A percentile compares a stretch with the other conserved stretches of the same genome.
Conservation (phyloP, 202 grass and related monocot genomes). For the Schoenoplectus tabernaemontani region DNA sequence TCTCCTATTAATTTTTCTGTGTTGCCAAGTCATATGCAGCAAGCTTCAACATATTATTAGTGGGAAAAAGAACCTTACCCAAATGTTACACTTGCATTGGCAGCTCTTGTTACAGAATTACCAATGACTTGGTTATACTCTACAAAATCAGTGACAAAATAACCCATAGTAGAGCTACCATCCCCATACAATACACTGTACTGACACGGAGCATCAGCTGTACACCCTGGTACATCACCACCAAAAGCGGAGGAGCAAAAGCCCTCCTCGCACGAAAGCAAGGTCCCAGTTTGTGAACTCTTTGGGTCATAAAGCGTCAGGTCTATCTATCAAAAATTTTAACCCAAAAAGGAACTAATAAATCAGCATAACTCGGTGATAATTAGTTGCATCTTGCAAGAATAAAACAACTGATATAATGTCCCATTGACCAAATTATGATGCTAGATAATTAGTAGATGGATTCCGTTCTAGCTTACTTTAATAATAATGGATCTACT, state of each 20-base stretch:
- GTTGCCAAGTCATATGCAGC: neutral
- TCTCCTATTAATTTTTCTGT: neutral
- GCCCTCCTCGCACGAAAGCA: slow-evolving; percentile 45
- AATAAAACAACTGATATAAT: neutral
- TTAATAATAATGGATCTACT: neutral
- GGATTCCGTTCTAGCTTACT: neutral
- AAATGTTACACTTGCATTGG: slow-evolving; percentile 66
- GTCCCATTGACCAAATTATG: too few species aligned
- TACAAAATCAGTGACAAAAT: slow-evolving; percentile 52
- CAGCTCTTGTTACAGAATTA: slow-evolving; percentile 38
- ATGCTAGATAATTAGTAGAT: neutral
- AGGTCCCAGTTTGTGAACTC: slow-evolving; percentile 33
- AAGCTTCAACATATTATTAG: too few species aligned
- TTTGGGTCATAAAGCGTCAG: slow-evolving; percentile 76
- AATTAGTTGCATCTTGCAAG: neutral
- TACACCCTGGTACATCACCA: slow-evolving; percentile 27
- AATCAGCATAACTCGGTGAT: neutral
- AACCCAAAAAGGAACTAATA: neutral
- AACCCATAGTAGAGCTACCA: slow-evolving; percentile 65
- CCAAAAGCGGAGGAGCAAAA: slow-evolving; percentile 42
- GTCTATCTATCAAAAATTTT: slow-evolving; percentile 41
- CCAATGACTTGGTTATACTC: slow-evolving; percentile 63
- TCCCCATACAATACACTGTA: slow-evolving; percentile 73
- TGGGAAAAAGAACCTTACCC: slow-evolving; percentile 39
- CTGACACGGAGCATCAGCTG: slow-evolving; percentile 29